Base-by-base conservation (phyloP, 495 filamentous ascomycete species). In the Aspergillus funiculosus region DNA sequence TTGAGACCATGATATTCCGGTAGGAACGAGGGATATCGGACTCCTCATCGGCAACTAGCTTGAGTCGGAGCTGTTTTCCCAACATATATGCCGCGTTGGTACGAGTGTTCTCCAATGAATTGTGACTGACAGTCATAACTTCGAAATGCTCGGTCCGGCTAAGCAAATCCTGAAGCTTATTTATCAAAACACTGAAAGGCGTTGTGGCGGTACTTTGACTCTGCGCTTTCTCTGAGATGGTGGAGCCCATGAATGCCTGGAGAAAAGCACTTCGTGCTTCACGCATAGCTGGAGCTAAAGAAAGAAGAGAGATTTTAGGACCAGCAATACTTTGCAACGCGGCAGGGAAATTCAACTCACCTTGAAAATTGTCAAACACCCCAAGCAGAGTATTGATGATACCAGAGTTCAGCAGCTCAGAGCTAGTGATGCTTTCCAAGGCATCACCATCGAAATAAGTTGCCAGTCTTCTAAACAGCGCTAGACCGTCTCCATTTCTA, bases 121-220 rank as follows among this genome's bases (percentile, higher is more conserved):
- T 94, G 43, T 95, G 86, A 54, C 91, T 87, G 43, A 97, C 89
- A 15, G 94, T 99, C 42, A 94, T 71, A 29, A 99, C 94, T 59
- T 97, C 94, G 58, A 97, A 97, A 67, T 97, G 94, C 61, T 99
- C 94, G 20, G 91, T 91, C 43, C 94, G 80, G 67, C 94, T 97
- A 11, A 97, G 76, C 26, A 97, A 71, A 70, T 97, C 92, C 63
- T 99, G 94, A 25, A 97, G 70, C 65, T 99, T 99, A 48, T 89
- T 85, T 34, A 95, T 82, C 53, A 99, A 68, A 28, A 95, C 77
- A 60, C 91, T 91, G 64, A 97, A 92, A 10, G 89, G 85, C 1
- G 92, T 94, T 2, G 81, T 75, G 1, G 83, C 78, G 9, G 77
- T 76, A 21, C 74, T 82, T 15, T 80, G 75, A 14, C 77, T 82